Conservation (phyloP, 805 yeast species). For the Candida tammaniensis region DNA sequence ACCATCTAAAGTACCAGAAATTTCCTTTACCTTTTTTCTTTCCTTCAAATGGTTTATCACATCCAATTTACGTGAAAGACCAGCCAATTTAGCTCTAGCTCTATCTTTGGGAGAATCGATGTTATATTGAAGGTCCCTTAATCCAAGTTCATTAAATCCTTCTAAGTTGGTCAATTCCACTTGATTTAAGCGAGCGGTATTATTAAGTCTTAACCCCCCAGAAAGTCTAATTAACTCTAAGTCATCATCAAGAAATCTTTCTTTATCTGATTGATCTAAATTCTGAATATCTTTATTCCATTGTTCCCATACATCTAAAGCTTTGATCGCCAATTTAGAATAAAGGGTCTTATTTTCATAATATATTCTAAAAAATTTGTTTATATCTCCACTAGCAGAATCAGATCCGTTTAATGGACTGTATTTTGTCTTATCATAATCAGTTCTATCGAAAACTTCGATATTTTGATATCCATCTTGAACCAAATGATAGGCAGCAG, state of each 20-base stretch:
- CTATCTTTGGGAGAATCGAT: constrained; percentile 24
- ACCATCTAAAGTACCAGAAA: constrained; percentile 2
- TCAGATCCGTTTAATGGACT: constrained; percentile 5
- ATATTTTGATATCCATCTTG: constrained; percentile 27
- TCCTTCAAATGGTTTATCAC: constrained; percentile 2
- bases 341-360: constrained; percentile 7
- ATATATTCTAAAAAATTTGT: constrained; percentile 8
- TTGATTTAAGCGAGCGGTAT: constrained; percentile 13
- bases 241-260: constrained; percentile 9
- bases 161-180: constrained; percentile 18
- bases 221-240: constrained; percentile 22
- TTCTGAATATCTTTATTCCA: constrained; percentile 18
- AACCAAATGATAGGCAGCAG: constrained; percentile 42
- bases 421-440: constrained; percentile 4
- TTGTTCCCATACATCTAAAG: constrained; percentile 14
- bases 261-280: constrained; percentile 1
- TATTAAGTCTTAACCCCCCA: constrained; percentile 26
- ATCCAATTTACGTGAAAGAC: constrained; percentile 22
- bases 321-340: constrained; percentile 7
- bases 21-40: background rate
- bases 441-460: constrained; percentile 28
- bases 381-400: constrained; percentile 7
- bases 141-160: constrained; percentile 22
- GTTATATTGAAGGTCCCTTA: constrained; percentile 25
- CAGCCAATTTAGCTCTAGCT: constrained; percentile 26